Percentiles rank a stretch among this genome's conserved stretches.
Evolutionary conservation across 306 rosid species (phyloP).

Genomic region (Prunus mira): DNA sequence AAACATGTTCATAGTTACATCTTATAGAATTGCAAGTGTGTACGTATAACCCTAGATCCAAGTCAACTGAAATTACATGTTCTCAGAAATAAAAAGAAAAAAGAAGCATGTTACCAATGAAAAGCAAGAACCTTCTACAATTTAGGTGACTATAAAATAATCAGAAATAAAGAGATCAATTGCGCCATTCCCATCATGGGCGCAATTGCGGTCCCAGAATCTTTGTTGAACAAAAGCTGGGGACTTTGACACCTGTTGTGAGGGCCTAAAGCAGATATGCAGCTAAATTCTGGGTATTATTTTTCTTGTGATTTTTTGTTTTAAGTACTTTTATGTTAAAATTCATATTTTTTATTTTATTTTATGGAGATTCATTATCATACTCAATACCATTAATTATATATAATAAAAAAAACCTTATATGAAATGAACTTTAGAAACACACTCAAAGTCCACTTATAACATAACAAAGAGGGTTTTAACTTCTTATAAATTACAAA

Average conservation of each 20-base stretch:
- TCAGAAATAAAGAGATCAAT: background rate
- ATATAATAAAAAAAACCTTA: too few species aligned
- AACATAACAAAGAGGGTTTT: too few species aligned
- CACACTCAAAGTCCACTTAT: too few species aligned
- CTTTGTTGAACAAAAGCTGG: conserved; percentile 11
- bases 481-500: too few species aligned
- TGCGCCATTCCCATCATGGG: background rate
- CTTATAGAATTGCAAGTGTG: background rate
- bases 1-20: background rate
- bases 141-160: background rate
- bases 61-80: too few species aligned
- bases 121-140: background rate
- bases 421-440: too few species aligned
- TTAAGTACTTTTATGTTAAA: background rate
- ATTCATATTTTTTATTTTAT: background rate
- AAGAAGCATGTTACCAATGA: background rate
- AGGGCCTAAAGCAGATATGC: background rate
- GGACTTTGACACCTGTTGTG: conserved; percentile 1
- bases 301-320: background rate
- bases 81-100: background rate
- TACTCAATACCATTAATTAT: too few species aligned
- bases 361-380: too few species aligned
- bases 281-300: conserved; percentile 12
- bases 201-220: conserved; percentile 12
- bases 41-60: too few species aligned